These are phyloP conservation scores for Viridothelium virens DNA, from an alignment of 495 filamentous ascomycete species.

Conservation along the genomic window DNA sequence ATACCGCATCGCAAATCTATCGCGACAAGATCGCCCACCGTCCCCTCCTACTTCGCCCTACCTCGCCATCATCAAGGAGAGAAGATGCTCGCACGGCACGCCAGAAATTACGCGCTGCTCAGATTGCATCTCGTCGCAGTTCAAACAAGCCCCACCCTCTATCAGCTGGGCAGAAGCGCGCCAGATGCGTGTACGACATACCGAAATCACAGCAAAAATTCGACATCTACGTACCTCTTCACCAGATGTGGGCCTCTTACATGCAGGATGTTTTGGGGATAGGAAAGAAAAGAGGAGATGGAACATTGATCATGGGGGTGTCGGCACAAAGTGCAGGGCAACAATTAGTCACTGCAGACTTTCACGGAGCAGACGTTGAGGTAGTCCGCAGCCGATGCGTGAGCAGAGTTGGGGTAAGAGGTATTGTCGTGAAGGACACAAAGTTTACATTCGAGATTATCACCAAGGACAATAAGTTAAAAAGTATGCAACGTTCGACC, in stretches of 20 bases:
- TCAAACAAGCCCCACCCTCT: slow-evolving; percentile 59
- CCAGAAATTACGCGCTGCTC: slow-evolving; percentile 43
- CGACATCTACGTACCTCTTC: slow-evolving; percentile 63
- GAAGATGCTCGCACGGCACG: slow-evolving; percentile 59
- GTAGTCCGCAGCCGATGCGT: slow-evolving; percentile 75
- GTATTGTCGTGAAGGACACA: slow-evolving; percentile 83
- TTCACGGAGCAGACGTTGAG: slow-evolving; percentile 78
- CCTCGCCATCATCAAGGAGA: slow-evolving; percentile 48
- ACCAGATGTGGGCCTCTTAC: slow-evolving; percentile 75
- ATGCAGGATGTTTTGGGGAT: slow-evolving; percentile 63
- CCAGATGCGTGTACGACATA: slow-evolving; percentile 63
- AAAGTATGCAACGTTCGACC: slow-evolving; percentile 42
- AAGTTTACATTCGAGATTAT: slow-evolving; percentile 81
- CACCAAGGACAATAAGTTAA: slow-evolving; percentile 53
- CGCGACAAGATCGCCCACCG: slow-evolving; percentile 73
- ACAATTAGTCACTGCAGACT: slow-evolving; percentile 75
- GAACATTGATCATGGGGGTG: slow-evolving; percentile 28
- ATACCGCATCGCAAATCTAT: slow-evolving; percentile 61
- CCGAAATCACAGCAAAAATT: slow-evolving; percentile 62
- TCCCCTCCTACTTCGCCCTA: slow-evolving; percentile 69
- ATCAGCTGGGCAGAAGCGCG: slow-evolving; percentile 71
- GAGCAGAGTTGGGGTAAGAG: slow-evolving; percentile 70
- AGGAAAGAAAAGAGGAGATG: slow-evolving; percentile 28
- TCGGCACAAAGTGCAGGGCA: slow-evolving; percentile 49
- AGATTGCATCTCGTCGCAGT: slow-evolving; percentile 50